These are phyloP conservation scores for Stagonosporopsis cucurbitacearum DNA, from an alignment of 2,329 filamentous ascomycete genomes.

Conservation along the genomic window DNA sequence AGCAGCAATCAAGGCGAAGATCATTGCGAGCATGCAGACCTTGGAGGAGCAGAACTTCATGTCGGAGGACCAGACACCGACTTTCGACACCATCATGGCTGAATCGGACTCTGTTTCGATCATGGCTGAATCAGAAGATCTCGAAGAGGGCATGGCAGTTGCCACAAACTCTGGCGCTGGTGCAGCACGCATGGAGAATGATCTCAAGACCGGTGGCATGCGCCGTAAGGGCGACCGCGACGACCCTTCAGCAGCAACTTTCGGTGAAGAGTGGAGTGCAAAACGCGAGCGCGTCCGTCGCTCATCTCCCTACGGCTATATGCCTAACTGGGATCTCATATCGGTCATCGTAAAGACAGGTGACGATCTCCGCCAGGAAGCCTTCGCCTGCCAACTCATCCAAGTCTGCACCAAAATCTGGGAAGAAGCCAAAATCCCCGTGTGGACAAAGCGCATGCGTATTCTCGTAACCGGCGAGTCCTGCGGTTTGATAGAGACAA, in stretches of 20 bases:
- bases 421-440: constrained; percentile 73
- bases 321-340: constrained; percentile 88
- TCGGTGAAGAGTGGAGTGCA: constrained; percentile 83
- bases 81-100: constrained; percentile 83
- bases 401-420: constrained; percentile 82
- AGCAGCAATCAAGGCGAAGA: constrained; percentile 82
- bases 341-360: constrained; percentile 90
- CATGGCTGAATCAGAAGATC: constrained; percentile 57
- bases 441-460: constrained; percentile 90
- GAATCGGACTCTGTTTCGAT: constrained; percentile 66
- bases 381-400: constrained; percentile 86
- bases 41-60: constrained; percentile 86
- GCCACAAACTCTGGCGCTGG: constrained; percentile 73
- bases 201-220: constrained; percentile 83
- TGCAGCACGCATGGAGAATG: constrained; percentile 85
- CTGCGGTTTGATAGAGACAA: constrained; percentile 84
- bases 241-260: constrained; percentile 83
- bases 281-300: constrained; percentile 85
- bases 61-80: constrained; percentile 72
- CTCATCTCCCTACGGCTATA: constrained; percentile 84
- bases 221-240: constrained; percentile 82
- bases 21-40: constrained; percentile 89
- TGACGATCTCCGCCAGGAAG: constrained; percentile 81
- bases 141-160: constrained; percentile 62
- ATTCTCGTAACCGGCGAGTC: constrained; percentile 86